Evolutionary conservation across 2,329 filamentous ascomycete species (phyloP).

Genomic region (Cercospora berteroae): DNA sequence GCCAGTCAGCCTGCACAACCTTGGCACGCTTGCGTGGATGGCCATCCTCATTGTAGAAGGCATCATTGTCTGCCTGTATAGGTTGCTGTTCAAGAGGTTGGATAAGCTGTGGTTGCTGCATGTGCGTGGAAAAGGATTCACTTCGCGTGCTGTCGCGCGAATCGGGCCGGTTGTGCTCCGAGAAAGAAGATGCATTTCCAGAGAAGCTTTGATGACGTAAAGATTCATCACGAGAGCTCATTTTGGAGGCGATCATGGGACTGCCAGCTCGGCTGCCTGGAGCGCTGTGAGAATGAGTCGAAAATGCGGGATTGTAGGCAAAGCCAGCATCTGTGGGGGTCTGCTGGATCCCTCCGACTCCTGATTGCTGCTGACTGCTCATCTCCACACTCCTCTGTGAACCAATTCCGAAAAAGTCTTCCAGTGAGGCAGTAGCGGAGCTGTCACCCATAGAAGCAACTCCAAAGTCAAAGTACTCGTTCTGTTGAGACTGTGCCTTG

Average conservation of each 20-base stretch:
- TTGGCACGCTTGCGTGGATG: constrained; percentile 76
- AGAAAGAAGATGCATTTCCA: constrained; percentile 27
- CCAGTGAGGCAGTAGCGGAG: constrained; percentile 27
- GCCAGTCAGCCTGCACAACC: constrained; percentile 68
- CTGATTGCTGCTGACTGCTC: constrained; percentile 26
- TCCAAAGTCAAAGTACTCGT: constrained; percentile 33
- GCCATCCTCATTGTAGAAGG: constrained; percentile 48
- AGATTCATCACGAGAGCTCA: constrained; percentile 34
- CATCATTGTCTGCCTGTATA: constrained; percentile 26
- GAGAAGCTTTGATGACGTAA: constrained; percentile 39
- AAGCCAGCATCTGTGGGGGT: constrained; percentile 35
- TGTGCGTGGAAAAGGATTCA: constrained; percentile 32
- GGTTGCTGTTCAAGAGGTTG: constrained; percentile 24
- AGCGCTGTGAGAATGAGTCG: constrained; percentile 35
- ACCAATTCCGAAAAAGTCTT: constrained; percentile 36
- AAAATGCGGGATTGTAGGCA: constrained; percentile 37
- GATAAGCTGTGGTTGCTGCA: constrained; percentile 27
- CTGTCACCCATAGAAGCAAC: constrained; percentile 21
- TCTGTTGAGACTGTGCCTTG: constrained; percentile 54
- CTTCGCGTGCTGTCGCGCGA: constrained; percentile 38
- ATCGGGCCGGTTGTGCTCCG: constrained; percentile 35
- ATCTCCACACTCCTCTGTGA: constrained; percentile 22
- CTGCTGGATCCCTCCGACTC: constrained; percentile 33
- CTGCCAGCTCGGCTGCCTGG: constrained; percentile 46
- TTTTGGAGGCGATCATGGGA: constrained; percentile 45